Evolutionary conservation across 495 filamentous ascomycete species (phyloP).

Genomic region (Xylaria cubensis): DNA sequence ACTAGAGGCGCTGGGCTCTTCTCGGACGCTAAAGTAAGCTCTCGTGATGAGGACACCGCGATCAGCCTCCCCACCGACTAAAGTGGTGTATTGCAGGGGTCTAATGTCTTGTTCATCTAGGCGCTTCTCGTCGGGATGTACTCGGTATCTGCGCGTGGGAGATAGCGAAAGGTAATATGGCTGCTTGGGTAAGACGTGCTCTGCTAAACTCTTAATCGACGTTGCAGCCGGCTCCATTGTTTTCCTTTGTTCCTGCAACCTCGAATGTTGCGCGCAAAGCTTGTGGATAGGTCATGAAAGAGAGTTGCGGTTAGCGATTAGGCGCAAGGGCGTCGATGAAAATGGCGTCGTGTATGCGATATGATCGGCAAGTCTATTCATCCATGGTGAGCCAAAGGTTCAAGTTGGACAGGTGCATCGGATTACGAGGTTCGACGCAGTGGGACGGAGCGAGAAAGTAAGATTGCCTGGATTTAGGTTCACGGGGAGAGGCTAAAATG

Average conservation of each 20-base stretch:
- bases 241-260: constrained; percentile 43
- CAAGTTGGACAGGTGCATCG: constrained; percentile 16
- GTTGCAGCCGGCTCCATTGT: constrained; percentile 59
- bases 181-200: constrained; percentile 50
- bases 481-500: background rate
- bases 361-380: constrained; percentile 10
- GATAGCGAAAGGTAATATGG: constrained; percentile 53
- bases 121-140: constrained; percentile 45
- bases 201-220: constrained; percentile 50
- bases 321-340: constrained; percentile 3
- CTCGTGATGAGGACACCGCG: constrained; percentile 55
- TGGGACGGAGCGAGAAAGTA: constrained; percentile 4
- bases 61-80: constrained; percentile 49
- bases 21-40: constrained; percentile 50
- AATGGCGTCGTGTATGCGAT: background rate
- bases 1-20: constrained; percentile 39
- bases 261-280: constrained; percentile 39
- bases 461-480: background rate
- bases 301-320: background rate
- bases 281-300: constrained; percentile 29
- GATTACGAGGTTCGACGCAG: constrained; percentile 10
- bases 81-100: constrained; percentile 53
- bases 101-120: constrained; percentile 47
- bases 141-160: constrained; percentile 44
- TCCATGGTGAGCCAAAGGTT: constrained; percentile 12